phyloP scores from a whole-genome alignment of 2,329 filamentous ascomycete genomes.

The Fulvia fulva region DNA sequence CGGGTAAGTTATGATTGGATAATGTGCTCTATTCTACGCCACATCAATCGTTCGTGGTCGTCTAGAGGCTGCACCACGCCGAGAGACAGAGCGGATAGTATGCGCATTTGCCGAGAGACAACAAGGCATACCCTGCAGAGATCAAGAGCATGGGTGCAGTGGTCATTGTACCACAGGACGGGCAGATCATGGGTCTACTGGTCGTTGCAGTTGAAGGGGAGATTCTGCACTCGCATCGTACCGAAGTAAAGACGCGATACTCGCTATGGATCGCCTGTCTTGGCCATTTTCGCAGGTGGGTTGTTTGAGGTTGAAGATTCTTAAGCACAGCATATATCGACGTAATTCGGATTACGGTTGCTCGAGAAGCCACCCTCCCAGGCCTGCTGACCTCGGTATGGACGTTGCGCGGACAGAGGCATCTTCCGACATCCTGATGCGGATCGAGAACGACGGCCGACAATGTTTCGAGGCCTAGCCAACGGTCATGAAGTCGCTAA shows the following conservation, averaged over 20 bases:
- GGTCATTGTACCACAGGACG: neutral
- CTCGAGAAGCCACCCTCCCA: too few species aligned
- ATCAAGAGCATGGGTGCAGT: neutral
- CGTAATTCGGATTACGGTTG: too few species aligned
- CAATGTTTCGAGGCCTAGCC: neutral
- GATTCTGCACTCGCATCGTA: too few species aligned
- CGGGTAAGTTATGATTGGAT: neutral
- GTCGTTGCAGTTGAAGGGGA: too few species aligned
- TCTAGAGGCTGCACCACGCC: neutral
- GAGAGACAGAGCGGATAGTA: neutral
- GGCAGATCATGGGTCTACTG: neutral
- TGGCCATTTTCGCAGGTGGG: too few species aligned
- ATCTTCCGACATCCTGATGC: neutral
- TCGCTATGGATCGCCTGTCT: too few species aligned
- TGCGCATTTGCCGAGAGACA: neutral
- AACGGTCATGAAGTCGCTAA: neutral
- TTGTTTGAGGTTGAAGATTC: too few species aligned
- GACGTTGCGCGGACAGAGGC: neutral
- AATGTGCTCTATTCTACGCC: neutral
- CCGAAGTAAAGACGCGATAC: too few species aligned
- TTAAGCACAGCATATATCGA: too few species aligned
- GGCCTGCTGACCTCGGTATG: constrained; percentile 7
- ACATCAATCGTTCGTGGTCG: neutral
- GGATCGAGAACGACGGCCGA: neutral
- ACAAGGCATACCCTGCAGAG: neutral